Percentiles rank a stretch among this genome's conserved stretches.
Conservation (phyloP, 2,329 filamentous ascomycete species). For the Orbilia blumenaviensis region DNA sequence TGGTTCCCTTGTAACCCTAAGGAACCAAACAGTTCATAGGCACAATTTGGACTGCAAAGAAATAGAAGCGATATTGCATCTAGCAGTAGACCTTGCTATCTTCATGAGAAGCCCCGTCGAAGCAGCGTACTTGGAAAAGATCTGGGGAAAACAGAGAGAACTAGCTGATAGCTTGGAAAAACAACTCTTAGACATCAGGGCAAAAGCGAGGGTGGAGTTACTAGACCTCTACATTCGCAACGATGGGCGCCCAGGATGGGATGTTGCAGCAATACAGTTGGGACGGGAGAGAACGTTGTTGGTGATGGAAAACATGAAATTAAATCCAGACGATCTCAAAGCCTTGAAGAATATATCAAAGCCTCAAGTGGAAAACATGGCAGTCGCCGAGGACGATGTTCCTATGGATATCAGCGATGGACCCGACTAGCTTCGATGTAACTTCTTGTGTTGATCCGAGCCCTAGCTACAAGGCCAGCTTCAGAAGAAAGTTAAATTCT, state of each 20-base stretch:
- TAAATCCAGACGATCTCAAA: not conserved
- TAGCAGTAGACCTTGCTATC: not conserved
- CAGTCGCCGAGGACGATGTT: not conserved
- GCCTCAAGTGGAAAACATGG: not conserved
- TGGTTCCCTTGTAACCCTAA: not conserved
- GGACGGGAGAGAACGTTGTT: not conserved
- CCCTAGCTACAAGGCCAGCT: too few species aligned
- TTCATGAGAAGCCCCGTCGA: slow-evolving; percentile 7
- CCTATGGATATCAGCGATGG: not conserved
- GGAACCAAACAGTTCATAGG: slow-evolving; percentile 27
- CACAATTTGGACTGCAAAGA: not conserved
- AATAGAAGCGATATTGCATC: not conserved
- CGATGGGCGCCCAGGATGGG: not conserved
- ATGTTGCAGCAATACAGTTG: not conserved
- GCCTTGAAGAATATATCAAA: not conserved
- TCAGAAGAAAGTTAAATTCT: not conserved
- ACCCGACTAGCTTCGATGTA: too few species aligned
- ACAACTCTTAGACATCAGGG: not conserved
- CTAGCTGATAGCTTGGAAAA: not conserved
- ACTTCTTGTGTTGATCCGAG: too few species aligned
- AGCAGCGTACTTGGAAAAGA: not conserved
- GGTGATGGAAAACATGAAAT: not conserved
- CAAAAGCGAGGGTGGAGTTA: not conserved
- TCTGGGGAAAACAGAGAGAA: not conserved
- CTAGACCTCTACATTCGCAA: not conserved